Evolutionary conservation across 164 flowering plant genomes (phyloP).

Genomic region (Buxus sempervirens): DNA sequence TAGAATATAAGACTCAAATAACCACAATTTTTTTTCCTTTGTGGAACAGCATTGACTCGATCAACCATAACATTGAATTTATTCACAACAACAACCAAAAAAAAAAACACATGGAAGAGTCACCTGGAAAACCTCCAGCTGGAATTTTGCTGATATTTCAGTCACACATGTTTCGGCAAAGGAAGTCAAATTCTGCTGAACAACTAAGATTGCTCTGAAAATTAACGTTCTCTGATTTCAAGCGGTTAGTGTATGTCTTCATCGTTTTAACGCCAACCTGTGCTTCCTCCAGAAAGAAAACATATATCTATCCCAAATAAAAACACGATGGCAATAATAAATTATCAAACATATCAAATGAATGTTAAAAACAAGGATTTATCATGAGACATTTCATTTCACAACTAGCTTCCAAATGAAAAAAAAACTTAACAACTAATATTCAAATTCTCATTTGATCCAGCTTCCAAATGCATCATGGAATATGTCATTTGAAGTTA

Average conservation of each 20-base stretch:
- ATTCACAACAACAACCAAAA: too few species aligned
- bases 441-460: too few species aligned
- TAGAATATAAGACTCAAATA: too few species aligned
- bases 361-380: background rate
- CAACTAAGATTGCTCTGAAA: conserved; percentile 67
- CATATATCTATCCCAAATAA: conserved; percentile 52
- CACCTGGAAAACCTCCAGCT: conserved; percentile 90
- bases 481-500: too few species aligned
- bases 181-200: conserved; percentile 68
- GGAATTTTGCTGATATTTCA: conserved; percentile 59
- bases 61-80: background rate
- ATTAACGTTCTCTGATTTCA: conserved; percentile 86
- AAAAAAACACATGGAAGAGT: background rate
- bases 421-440: too few species aligned
- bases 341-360: background rate
- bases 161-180: conserved; percentile 58
- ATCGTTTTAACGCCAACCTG: conserved; percentile 89
- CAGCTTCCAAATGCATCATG: too few species aligned
- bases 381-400: background rate
- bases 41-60: too few species aligned
- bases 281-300: conserved; percentile 77
- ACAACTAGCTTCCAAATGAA: too few species aligned
- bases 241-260: conserved; percentile 67
- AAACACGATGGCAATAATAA: background rate
- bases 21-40: too few species aligned